Evolutionary conservation across 768 basidiomycete species (phyloP).

Genomic region (Serendipita sp.): DNA sequence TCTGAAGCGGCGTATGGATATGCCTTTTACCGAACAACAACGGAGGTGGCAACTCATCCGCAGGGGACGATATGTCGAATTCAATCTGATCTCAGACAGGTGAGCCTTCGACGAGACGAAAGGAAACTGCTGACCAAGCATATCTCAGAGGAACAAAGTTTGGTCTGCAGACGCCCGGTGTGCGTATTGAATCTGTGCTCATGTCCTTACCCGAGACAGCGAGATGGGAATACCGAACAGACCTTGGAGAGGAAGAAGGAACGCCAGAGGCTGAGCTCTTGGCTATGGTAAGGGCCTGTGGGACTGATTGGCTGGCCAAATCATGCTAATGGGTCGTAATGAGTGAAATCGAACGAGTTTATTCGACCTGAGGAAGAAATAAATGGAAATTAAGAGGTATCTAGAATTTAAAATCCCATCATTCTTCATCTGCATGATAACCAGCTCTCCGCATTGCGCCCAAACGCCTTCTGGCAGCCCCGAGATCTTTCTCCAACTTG

Average conservation of each 20-base stretch:
- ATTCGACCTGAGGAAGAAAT: not conserved
- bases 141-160: constrained; percentile 61
- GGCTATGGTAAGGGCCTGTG: constrained; percentile 32
- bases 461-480: constrained; percentile 64
- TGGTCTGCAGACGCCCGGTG: constrained; percentile 68
- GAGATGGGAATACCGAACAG: constrained; percentile 79
- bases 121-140: not conserved
- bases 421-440: constrained; percentile 77
- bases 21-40: constrained; percentile 33
- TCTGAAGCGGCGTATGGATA: constrained; percentile 37
- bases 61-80: constrained; percentile 88
- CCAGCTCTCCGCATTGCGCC: constrained; percentile 80
- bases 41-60: constrained; percentile 89
- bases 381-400: not conserved
- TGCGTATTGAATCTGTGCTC: constrained; percentile 75
- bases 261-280: constrained; percentile 53
- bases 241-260: constrained; percentile 44
- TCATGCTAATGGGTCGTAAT: not conserved
- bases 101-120: not conserved
- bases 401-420: constrained; percentile 20
- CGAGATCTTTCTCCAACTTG: constrained; percentile 88
- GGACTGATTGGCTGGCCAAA: not conserved
- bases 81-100: constrained; percentile 66
- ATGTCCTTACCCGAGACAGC: constrained; percentile 82
- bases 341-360: no score